Percentiles rank a stretch among this genome's conserved stretches.
Evolutionary conservation across 306 rosid genomes (phyloP).

Genomic region (Echinosophora koreensis): DNA sequence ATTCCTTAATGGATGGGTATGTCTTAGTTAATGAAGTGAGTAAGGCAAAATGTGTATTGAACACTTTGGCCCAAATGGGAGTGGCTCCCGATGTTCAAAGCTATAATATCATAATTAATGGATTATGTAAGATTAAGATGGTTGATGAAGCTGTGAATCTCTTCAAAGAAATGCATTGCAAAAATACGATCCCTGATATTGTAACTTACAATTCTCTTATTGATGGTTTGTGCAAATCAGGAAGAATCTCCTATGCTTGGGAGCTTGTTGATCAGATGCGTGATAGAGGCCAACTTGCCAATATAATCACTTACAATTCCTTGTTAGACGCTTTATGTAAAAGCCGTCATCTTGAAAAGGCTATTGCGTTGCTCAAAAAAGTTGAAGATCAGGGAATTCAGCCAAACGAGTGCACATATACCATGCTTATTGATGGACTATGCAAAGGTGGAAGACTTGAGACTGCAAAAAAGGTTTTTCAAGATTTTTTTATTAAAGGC

Average conservation of each 20-base stretch:
- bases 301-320: neutral
- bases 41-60: neutral
- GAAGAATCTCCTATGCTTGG: neutral
- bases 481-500: neutral
- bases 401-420: neutral
- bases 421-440: slow-evolving; percentile 1
- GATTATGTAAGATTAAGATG: slow-evolving; percentile 8
- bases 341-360: neutral
- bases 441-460: neutral
- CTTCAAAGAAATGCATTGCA: neutral
- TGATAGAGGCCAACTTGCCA: neutral
- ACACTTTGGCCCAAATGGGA: neutral
- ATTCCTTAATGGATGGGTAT: too few relatives aligned
- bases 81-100: neutral
- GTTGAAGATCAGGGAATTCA: neutral
- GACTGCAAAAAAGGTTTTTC: neutral
- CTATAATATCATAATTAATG: neutral
- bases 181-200: neutral
- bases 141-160: slow-evolving; percentile 34
- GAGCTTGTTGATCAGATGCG: neutral
- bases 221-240: slow-evolving; percentile 24
- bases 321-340: slow-evolving; percentile 5
- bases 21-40: too few relatives aligned
- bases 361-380: neutral
- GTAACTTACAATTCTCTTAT: neutral